These are phyloP conservation scores for Paracoccidioides lutzii DNA, from an alignment of 2,329 filamentous ascomycete genomes.

Conservation along the genomic window DNA sequence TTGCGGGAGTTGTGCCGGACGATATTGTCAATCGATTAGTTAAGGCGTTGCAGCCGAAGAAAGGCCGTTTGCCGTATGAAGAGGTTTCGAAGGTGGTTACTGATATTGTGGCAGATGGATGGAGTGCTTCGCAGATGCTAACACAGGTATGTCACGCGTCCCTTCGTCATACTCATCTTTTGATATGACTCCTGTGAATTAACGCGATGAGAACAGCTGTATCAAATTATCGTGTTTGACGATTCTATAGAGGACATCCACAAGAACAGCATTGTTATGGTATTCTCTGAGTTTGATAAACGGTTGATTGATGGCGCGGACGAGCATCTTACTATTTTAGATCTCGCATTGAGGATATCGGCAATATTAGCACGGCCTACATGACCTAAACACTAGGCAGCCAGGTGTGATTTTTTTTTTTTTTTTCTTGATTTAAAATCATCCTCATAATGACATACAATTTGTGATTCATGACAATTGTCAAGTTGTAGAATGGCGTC, in stretches of 20 bases:
- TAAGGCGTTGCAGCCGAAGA: constrained; percentile 61
- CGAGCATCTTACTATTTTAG: constrained; percentile 82
- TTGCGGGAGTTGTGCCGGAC: constrained; percentile 84
- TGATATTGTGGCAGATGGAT: constrained; percentile 88
- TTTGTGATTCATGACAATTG: neutral
- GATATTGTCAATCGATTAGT: constrained; percentile 57
- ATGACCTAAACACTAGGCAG: neutral
- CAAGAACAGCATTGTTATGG: constrained; percentile 77
- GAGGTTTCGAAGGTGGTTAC: constrained; percentile 67
- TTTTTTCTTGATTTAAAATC: neutral
- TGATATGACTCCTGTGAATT: neutral
- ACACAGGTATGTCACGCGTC: constrained; percentile 47
- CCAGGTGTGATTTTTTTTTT: neutral
- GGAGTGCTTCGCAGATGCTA: constrained; percentile 85
- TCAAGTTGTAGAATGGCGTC: neutral
- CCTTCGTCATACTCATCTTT: neutral
- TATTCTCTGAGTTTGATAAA: constrained; percentile 93
- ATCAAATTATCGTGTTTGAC: constrained; percentile 69
- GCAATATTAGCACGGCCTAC: constrained; percentile 44
- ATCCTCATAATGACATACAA: neutral
- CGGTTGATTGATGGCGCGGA: constrained; percentile 86
- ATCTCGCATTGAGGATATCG: constrained; percentile 70
- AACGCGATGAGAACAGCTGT: constrained; percentile 43
- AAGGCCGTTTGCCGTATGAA: constrained; percentile 53
- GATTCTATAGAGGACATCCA: constrained; percentile 71